A percentile compares a stretch with the other conserved stretches of the same genome.
Conservation (phyloP, 352 stramenopile species). For the Phytophthora tubulina region DNA sequence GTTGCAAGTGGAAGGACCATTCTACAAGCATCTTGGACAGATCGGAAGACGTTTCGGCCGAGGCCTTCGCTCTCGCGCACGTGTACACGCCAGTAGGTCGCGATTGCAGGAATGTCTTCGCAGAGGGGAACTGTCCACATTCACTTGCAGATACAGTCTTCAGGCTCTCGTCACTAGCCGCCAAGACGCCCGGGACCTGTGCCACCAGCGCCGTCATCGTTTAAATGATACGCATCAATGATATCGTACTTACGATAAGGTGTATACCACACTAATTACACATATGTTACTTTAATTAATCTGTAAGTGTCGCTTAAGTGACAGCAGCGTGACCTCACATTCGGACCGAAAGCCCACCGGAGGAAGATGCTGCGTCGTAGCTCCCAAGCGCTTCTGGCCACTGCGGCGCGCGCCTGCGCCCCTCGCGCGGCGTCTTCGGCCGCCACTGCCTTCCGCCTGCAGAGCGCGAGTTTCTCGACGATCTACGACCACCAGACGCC, state of each 20-base stretch:
- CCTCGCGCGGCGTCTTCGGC: constrained; percentile 24
- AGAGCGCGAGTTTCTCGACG: constrained; percentile 62
- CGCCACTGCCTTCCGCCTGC: constrained; percentile 32
- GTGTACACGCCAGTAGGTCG: constrained; percentile 69
- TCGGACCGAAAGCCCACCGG: constrained; percentile 11
- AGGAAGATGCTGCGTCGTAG: constrained; percentile 57
- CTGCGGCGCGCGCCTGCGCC: constrained; percentile 40
- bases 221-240: background rate
- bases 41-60: background rate
- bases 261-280: background rate
- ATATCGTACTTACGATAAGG: constrained; percentile 3
- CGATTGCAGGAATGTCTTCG: constrained; percentile 63
- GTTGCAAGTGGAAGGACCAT: constrained; percentile 70
- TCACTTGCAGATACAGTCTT: background rate
- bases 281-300: background rate
- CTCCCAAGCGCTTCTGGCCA: constrained; percentile 43
- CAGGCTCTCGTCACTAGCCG: background rate
- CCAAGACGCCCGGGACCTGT: constrained; percentile 22
- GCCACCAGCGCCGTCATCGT: constrained; percentile 25
- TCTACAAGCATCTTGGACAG: constrained; percentile 42
- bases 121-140: constrained; percentile 33
- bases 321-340: constrained; percentile 28
- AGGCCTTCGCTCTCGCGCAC: constrained; percentile 51
- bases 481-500: constrained; percentile 79
- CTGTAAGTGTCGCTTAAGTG: constrained; percentile 1